Evolutionary conservation across 2,329 filamentous ascomycete species (phyloP).

Genomic region (Malbranchea zuffiana): DNA sequence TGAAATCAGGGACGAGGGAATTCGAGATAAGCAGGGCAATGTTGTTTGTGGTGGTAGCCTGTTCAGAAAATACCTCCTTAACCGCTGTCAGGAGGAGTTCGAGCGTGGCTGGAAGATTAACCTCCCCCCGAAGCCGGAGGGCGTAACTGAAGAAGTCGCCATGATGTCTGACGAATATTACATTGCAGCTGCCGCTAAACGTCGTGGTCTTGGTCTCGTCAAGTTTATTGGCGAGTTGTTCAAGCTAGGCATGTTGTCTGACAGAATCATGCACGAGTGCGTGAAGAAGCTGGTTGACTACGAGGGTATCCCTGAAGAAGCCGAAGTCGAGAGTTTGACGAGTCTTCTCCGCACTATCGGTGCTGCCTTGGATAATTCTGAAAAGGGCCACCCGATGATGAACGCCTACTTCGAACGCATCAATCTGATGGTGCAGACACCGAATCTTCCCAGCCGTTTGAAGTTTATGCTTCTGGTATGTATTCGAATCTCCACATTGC

Average conservation of each 20-base stretch:
- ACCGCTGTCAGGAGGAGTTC: slow-evolving; percentile 97
- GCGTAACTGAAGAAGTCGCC: slow-evolving; percentile 57
- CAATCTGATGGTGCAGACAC: slow-evolving; percentile 65
- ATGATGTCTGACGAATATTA: slow-evolving; percentile 98
- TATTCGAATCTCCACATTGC: not conserved
- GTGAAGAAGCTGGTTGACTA: slow-evolving; percentile 95
- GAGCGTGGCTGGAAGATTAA: slow-evolving; percentile 94
- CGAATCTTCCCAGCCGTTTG: slow-evolving; percentile 73
- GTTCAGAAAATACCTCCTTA: slow-evolving; percentile 97
- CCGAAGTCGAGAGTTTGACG: slow-evolving; percentile 88
- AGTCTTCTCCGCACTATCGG: slow-evolving; percentile 90
- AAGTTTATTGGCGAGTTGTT: slow-evolving; percentile 99
- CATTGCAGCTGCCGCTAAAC: slow-evolving; percentile 81
- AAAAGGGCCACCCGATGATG: slow-evolving; percentile 79
- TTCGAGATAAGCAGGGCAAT: slow-evolving; percentile 78
- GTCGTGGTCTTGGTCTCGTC: slow-evolving; percentile 91
- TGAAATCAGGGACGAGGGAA: slow-evolving; percentile 90
- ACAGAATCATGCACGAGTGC: slow-evolving; percentile 99
- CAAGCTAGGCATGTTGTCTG: slow-evolving; percentile 96
- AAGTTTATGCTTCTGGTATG: slow-evolving; percentile 83
- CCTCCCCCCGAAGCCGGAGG: slow-evolving; percentile 66
- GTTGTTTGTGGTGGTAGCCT: slow-evolving; percentile 84
- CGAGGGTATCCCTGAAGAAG: slow-evolving; percentile 83
- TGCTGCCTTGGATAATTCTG: slow-evolving; percentile 65
- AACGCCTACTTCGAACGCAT: slow-evolving; percentile 90